Base-by-base conservation (phyloP, 768 basidiomycete species). In the Kwoniella mangroviensis region DNA sequence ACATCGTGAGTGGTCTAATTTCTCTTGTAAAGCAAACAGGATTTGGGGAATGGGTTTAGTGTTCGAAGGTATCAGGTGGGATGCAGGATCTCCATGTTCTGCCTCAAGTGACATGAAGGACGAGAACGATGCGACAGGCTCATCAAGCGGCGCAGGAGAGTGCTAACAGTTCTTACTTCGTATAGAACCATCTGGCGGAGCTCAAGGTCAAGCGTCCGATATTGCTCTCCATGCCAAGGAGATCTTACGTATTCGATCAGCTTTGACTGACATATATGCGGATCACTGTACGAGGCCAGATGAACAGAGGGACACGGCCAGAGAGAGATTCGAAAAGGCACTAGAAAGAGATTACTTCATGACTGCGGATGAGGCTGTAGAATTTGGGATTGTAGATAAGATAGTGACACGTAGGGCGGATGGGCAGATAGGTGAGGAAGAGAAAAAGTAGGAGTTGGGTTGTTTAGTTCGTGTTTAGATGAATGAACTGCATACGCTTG, bases 191-290 rank as follows among this genome's bases (percentile, higher is more conserved):
- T 96, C 94, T 43, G 96, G 96, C 65, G 96, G 95, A 49, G 94
- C 94, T 55, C 91, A 92, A 40, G 96, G 96, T 4, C 94, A 96
- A 82, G 96, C 96, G 22, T 90, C 91, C 51, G 96, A 98, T 84
- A 96, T 98, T 75, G 93, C 94, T n/a, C 95, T 96, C 71, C 93
- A 96, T 80, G 96, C 96, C 3, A 92, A 91, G 82, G 94, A 98
- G 84, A 98, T 98, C 77, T 87, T 98, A 28, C 90, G 94, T 52
- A 90, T 95, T 71, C 88, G 95, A 54, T 88, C 91, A 70, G 83
- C 90, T 4, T 85, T 98, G 63, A 97, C 95, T 21, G 86, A 88
- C 61, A 94, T 97, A 79, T 97, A 97, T 85, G 92, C 92, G 81
- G 86, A 86, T 73, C 95, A 98, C 80, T 97, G 95, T 83, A 86